These are phyloP conservation scores for Eremochloa ophiuroides DNA, from an alignment of 176 grass and related monocot species.

Conservation along the genomic window DNA sequence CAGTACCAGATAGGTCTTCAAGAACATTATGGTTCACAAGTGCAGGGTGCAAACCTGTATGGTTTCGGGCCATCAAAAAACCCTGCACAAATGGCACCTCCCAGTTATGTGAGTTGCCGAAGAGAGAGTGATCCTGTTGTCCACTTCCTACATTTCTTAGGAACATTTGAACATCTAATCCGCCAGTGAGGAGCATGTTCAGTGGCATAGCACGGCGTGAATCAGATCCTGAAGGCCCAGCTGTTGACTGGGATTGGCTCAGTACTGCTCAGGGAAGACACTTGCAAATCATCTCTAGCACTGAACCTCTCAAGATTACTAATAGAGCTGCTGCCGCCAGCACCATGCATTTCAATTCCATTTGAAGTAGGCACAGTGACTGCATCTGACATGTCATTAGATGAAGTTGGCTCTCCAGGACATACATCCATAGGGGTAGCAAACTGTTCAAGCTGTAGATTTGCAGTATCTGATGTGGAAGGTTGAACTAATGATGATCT, in stretches of 20 bases:
- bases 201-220: conserved; percentile 11
- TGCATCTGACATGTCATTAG: conserved; percentile 24
- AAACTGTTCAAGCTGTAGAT: conserved; percentile 36
- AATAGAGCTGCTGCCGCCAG: conserved; percentile 18
- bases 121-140: conserved; percentile 56
- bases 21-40: conserved; percentile 38
- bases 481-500: conserved; percentile 40
- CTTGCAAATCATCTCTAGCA: conserved; percentile 26
- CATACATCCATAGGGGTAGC: conserved; percentile 80
- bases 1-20: conserved; percentile 18
- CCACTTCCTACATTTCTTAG: conserved; percentile 71
- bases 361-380: background rate
- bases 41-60: conserved; percentile 39
- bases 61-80: conserved; percentile 82
- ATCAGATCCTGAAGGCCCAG: conserved; percentile 27
- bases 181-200: conserved; percentile 36
- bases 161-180: conserved; percentile 73
- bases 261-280: conserved; percentile 30
- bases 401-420: conserved; percentile 52
- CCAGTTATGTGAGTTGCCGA: conserved; percentile 63
- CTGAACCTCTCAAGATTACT: conserved; percentile 29
- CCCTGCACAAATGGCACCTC: conserved; percentile 90
- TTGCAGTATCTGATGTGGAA: conserved; percentile 37
- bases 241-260: conserved; percentile 23
- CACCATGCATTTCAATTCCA: conserved; percentile 27